phyloP scores from a whole-genome alignment of 495 filamentous ascomycete genomes.

The Terfezia boudieri region DNA sequence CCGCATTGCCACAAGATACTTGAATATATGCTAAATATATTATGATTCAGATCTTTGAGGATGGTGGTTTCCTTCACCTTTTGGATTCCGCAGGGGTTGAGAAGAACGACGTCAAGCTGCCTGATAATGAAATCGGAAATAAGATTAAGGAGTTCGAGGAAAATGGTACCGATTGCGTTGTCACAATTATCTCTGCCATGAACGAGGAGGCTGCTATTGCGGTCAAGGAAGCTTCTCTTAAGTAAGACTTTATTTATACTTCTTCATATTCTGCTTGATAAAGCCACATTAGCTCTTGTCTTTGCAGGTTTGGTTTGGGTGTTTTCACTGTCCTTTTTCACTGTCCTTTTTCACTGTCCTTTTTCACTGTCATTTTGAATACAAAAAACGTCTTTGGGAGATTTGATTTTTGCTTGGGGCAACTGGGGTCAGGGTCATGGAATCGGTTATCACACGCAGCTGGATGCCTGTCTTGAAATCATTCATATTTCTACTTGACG shows the following conservation, averaged over 20 bases:
- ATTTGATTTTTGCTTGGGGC: no score
- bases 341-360: background rate
- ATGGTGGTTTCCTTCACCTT: constrained; percentile 78
- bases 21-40: background rate
- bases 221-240: constrained; percentile 59
- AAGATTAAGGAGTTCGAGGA: constrained; percentile 49
- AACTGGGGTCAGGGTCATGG: no score
- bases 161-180: constrained; percentile 46
- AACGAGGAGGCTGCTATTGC: constrained; percentile 82
- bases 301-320: constrained; percentile 22
- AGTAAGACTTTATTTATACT: no score
- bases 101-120: constrained; percentile 89
- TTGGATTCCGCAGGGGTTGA: constrained; percentile 57
- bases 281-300: constrained; percentile 17
- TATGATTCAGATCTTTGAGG: constrained; percentile 21
- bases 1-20: background rate
- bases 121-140: constrained; percentile 67
- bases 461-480: no score
- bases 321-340: constrained; percentile 2
- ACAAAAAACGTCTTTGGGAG: constrained; percentile 10
- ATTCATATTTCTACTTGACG: no score
- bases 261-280: constrained; percentile 21
- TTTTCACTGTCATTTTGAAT: background rate
- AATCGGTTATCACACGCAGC: no score
- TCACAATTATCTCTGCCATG: constrained; percentile 87